Base-by-base conservation (phyloP, 371 early-diverging fungal species). In the Syncephalis fuscata region DNA sequence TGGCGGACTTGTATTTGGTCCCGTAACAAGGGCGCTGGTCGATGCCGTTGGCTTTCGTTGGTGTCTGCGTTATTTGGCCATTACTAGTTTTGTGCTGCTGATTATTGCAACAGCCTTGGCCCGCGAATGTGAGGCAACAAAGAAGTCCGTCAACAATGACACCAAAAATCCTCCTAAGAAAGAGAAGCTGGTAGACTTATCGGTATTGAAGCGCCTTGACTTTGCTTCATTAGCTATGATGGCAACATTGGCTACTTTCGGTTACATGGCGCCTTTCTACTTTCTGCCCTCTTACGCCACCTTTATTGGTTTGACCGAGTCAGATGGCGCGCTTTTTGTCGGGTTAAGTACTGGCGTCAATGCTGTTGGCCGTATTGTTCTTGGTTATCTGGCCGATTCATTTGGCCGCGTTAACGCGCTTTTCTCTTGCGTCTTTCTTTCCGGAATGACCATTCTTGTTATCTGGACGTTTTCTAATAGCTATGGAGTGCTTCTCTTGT, bases 1-100 rank as follows among this genome's bases (percentile, higher is more conserved):
- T 24, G 89, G 87, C 22, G 87, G 87, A 0, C 64, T 86, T 2
- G 66, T 76, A 16, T 59, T 85, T 54, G 70, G 80, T 0, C 78
- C 80, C 19, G 54, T 86, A 3, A 63, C 79, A 51, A 74, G 71
- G 32, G 48, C 50, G 22, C 53, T 85, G 7, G 69, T 85, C 43
- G 57, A 62, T 23, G 58, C 49, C 3, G 52, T 78, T 2, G 85
- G 81, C 0, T 56, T 66, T 37, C 61, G 61, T 14, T 80, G 75
- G 74, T 65, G 84, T 1, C 56, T 84, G 39, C 70, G 84, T 5
- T 63, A 75, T 4, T 53, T 69, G 2, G 82, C 78, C 0, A 69
- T 76, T 42, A 62, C 67, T 10, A 61, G 63, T 0, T 54, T 77
- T 41, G 73, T 63, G 0, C 46, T 77, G 8, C 44, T 80, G 2